Base-by-base conservation (phyloP, 2,329 filamentous ascomycete species). In the Daldinia sp. region DNA sequence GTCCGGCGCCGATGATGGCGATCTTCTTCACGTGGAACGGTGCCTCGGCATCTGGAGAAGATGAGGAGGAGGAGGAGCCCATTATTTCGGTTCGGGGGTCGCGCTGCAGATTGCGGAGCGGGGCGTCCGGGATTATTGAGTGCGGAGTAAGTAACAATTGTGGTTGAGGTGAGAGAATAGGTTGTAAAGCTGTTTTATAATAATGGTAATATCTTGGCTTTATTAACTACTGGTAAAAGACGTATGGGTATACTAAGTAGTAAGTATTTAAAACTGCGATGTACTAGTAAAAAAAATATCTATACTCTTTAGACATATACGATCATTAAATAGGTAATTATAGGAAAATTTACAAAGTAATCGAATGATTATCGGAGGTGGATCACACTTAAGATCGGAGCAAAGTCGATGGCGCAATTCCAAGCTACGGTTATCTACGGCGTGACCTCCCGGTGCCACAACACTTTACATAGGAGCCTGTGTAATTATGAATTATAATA, bases 1-100 rank as follows among this genome's bases (percentile, higher is more conserved):
- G 92, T 0, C 94, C 94, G 9, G 92, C 94, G 23, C 94, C 94
- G 72, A 98, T 89, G 67, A 98, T 85, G 72, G 92, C 93, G 71
- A 97, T 84, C 51, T 81, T 87, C 67, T 84, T 84, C 55, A 92
- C 85, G 68, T 82, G 71, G 75, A 88, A 89, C 44, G n/a, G 39
- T 12, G 56, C n/a, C 13, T 28, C 59, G 35, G 60, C 53, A 6
- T 58, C 12, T n/a, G 55, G 41, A 26, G 51, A 60, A 15, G 26
- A 51, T n/a, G 48, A 56, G 37, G 18, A 35, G 51, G 18, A 35
- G 51, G 30, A 39, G 18, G 73, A 72, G 33, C 69, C 74, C 75
- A 60, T 50, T 26, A 9, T 35, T 35, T 35, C 20, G 20, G 20
- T 18, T 26, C 30, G 18, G 33, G 42, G 4, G 12, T 48, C 30